Evolutionary conservation across 164 flowering plant species (phyloP).

Genomic region (Chimonanthus praecox): DNA sequence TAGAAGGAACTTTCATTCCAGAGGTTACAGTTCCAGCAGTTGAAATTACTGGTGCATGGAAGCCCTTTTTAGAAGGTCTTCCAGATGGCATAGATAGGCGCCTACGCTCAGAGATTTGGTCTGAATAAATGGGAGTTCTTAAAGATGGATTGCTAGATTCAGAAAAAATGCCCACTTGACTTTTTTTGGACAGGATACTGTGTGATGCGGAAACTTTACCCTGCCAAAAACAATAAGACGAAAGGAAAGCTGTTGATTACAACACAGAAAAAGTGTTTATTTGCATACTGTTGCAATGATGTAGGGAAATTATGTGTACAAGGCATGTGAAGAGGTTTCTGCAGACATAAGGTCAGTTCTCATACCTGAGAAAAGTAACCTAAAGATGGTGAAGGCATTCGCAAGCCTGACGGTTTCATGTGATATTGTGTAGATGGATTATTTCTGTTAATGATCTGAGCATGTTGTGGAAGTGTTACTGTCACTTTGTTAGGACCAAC

Average conservation of each 20-base stretch:
- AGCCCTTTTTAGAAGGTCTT: constrained; percentile 5
- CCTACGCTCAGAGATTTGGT: constrained; percentile 3
- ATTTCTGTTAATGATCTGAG: constrained; percentile 15
- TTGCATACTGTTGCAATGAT: not conserved
- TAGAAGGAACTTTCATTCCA: not conserved
- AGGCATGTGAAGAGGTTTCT: not conserved
- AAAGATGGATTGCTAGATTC: constrained; percentile 16
- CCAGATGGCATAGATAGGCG: not conserved
- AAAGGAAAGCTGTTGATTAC: not conserved
- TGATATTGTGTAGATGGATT: constrained; percentile 24
- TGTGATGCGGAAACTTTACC: constrained; percentile 35
- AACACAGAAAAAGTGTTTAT: not conserved
- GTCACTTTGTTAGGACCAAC: constrained; percentile 12
- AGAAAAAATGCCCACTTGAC: constrained; percentile 17
- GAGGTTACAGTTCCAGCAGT: constrained; percentile 6
- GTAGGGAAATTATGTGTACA: not conserved
- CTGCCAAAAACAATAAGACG: constrained; percentile 28
- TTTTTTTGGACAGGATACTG: constrained; percentile 9
- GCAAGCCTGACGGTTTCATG: constrained; percentile 69
- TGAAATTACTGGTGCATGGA: constrained; percentile 1
- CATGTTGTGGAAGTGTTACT: constrained; percentile 21
- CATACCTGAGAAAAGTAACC: constrained; percentile 72
- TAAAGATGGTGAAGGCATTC: constrained; percentile 91
- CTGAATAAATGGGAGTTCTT: constrained; percentile 4
- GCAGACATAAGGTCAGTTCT: not conserved